Evolutionary conservation across 2,329 filamentous ascomycete genomes (phyloP), one percentile per base, ranked within the genome.

Genomic region (Piedraia hortae): DNA sequence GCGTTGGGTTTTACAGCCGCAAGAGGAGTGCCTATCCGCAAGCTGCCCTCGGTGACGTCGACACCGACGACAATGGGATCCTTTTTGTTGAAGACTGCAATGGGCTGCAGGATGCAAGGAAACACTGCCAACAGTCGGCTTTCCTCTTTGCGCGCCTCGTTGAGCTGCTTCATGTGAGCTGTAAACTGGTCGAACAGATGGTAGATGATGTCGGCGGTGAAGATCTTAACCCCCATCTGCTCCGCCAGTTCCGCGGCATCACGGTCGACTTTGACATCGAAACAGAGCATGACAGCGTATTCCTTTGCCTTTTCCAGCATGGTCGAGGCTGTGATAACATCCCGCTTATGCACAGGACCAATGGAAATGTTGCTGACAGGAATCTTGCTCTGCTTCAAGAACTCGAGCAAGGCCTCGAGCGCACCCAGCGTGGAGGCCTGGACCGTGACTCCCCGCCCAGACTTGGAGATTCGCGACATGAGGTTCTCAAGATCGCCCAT

Each of bases 211-310:
- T 97, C 82, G 3, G 88, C 85, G 3, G 77, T 89, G 54, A 97
- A 97, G 37, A 97, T 74, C 56, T 89, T 93, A 51, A 97, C 74
- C 22, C 78, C 78, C 30, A 89, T 67, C 26, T 93, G 78, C 10
- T 91, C 77, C 6, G 85, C 85, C 37, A 93, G 89, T 6, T 62
- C 59, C 33, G 71, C 66, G 1, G 85, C 85, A 43, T 97, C 85
- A 48, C 90, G 93, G 51, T 97, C 85, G 9, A 97, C 75, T 54
- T 91, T 93, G 50, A 97, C 85, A 45, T 97, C 88, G 59, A 97
- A 97, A 47, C 85, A 93, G 22, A 97, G 66, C 85, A 97, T 97
- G 43, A 93, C 75, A n/a, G 85, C 85, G 36, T 69, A 88, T 43
- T 97, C 80, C 33, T 77, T 77, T 9, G 69, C 62, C 53, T 91